A percentile compares a stretch with the other conserved stretches of the same genome.
These are phyloP conservation scores for Nepenthes gracilis DNA, from an alignment of 148 eudicot species.

Conservation along the genomic window DNA sequence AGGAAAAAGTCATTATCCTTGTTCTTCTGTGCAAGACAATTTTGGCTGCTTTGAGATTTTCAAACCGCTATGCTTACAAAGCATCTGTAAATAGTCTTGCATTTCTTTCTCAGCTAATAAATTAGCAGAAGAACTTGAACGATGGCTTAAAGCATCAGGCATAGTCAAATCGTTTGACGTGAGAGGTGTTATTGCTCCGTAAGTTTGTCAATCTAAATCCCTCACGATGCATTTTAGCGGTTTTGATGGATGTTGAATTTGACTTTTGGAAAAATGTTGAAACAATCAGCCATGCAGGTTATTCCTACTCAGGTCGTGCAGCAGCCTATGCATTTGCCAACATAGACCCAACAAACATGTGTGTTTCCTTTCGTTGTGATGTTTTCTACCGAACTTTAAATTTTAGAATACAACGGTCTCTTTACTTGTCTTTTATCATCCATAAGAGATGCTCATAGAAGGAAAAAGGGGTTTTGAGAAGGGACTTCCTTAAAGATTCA, in stretches of 20 bases:
- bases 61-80: too few relatives aligned
- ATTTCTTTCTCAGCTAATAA: slow-evolving; percentile 40
- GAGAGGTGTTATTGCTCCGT: slow-evolving; percentile 99
- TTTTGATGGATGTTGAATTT: neutral
- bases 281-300: slow-evolving; percentile 88
- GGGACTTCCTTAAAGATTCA: too few relatives aligned
- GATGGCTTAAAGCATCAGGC: slow-evolving; percentile 67
- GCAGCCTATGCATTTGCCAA: slow-evolving; percentile 97
- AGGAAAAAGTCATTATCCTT: too few relatives aligned
- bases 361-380: slow-evolving; percentile 16
- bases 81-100: too few relatives aligned
- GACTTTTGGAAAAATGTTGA: slow-evolving; percentile 12
- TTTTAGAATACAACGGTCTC: neutral
- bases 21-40: too few relatives aligned
- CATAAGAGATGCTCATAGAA: too few relatives aligned
- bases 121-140: slow-evolving; percentile 70
- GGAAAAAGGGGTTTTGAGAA: too few relatives aligned
- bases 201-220: slow-evolving; percentile 19
- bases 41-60: too few relatives aligned
- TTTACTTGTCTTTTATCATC: too few relatives aligned
- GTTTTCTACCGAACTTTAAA: too few relatives aligned
- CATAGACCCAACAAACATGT: slow-evolving; percentile 86
- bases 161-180: slow-evolving; percentile 74
- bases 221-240: neutral
- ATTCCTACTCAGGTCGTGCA: slow-evolving; percentile 97